These are phyloP conservation scores for Acanthamoeba lenticulata DNA, from an alignment of 208 protist species.

Conservation along the genomic window DNA sequence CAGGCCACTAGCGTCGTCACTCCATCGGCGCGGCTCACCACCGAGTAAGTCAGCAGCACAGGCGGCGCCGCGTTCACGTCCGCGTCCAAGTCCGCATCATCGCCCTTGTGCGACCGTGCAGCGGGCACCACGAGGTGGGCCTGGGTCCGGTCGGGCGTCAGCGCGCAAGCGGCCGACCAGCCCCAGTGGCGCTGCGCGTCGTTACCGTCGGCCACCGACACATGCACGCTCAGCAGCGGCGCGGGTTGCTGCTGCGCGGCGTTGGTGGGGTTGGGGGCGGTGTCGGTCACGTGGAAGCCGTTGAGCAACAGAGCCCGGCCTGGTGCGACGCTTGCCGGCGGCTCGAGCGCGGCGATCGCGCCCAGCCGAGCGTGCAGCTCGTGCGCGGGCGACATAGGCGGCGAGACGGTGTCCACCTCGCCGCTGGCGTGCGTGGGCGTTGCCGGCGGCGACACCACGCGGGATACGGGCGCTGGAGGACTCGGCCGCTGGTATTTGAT, in stretches of 20 bases:
- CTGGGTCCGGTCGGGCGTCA: neutral
- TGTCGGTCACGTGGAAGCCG: neutral
- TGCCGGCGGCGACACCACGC: too few relatives aligned
- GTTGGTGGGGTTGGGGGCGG: neutral
- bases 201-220: neutral
- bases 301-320: neutral
- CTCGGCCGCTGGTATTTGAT: neutral
- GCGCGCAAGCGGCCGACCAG: conserved; percentile 23
- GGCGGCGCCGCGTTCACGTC: neutral
- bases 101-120: neutral
- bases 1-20: neutral
- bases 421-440: too few relatives aligned
- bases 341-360: too few relatives aligned
- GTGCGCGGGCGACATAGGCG: too few relatives aligned
- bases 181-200: neutral
- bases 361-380: too few relatives aligned
- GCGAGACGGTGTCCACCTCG: too few relatives aligned
- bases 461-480: too few relatives aligned
- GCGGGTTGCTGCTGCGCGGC: neutral
- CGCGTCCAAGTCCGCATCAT: neutral
- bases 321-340: neutral
- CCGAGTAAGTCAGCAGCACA: conserved; percentile 20
- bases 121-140: neutral
- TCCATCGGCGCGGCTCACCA: neutral
- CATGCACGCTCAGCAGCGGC: neutral